A percentile compares a stretch with the other conserved stretches of the same genome.
Evolutionary conservation across 768 basidiomycete genomes (phyloP).

Genomic region (Lyophyllum atratum): DNA sequence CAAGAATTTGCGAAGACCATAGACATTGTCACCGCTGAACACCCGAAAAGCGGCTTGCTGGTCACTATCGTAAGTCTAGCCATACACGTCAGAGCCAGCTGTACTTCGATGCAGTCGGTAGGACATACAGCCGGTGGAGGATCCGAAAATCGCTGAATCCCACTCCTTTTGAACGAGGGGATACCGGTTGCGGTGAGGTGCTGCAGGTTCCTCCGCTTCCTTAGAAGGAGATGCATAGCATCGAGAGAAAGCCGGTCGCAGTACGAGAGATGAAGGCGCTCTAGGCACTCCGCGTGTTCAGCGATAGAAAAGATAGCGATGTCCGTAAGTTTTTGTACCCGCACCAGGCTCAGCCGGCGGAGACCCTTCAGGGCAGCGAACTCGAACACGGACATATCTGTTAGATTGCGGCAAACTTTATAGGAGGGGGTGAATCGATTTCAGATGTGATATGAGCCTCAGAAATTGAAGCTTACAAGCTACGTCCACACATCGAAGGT

Average conservation of each 20-base stretch:
- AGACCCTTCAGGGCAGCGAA: constrained; percentile 69
- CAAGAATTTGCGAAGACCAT: constrained; percentile 63
- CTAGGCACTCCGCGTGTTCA: constrained; percentile 67
- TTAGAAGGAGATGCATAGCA: constrained; percentile 71
- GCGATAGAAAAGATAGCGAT: constrained; percentile 78
- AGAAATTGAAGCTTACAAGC: constrained; percentile 64
- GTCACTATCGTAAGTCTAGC: constrained; percentile 63
- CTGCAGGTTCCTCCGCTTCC: constrained; percentile 57
- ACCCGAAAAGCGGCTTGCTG: constrained; percentile 78
- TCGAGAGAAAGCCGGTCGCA: constrained; percentile 81
- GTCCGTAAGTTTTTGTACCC: constrained; percentile 83
- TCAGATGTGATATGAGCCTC: constrained; percentile 9
- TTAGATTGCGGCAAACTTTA: constrained; percentile 78
- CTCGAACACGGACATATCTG: constrained; percentile 85
- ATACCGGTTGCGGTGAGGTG: constrained; percentile 84
- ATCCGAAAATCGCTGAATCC: constrained; percentile 78
- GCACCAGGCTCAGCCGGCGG: constrained; percentile 76
- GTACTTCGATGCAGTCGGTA: constrained; percentile 8
- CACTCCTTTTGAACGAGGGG: constrained; percentile 67
- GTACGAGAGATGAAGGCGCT: constrained; percentile 84
- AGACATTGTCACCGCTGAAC: constrained; percentile 71
- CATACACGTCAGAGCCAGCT: neutral
- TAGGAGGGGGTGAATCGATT: constrained; percentile 2
- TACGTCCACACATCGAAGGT: constrained; percentile 81
- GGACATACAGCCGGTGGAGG: constrained; percentile 59